Conservation (phyloP, 2,329 filamentous ascomycete species). For the Pseudocercospora eumusae region DNA sequence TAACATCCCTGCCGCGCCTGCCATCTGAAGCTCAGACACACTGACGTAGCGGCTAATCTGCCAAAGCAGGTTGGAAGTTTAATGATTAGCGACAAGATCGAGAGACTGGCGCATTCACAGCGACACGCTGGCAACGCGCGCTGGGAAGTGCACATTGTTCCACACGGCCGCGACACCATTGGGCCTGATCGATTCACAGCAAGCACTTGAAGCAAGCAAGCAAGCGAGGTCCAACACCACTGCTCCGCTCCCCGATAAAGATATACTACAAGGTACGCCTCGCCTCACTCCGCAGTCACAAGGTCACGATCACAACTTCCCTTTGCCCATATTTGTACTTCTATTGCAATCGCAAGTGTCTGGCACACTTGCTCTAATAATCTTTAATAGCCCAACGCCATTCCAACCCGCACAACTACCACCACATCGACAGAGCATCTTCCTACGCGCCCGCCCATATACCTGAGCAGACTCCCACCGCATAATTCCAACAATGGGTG, state of each 20-base stretch:
- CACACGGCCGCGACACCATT: slow-evolving; percentile 1
- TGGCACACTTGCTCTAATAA: slow-evolving; percentile 18
- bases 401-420: neutral
- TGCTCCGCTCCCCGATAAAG: neutral
- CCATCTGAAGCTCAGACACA: slow-evolving; percentile 3
- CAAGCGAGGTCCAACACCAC: neutral
- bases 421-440: slow-evolving; percentile 7
- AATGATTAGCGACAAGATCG: neutral
- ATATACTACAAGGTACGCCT: slow-evolving; percentile 5
- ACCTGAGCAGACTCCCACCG: neutral
- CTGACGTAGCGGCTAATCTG: slow-evolving; percentile 8
- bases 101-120: neutral
- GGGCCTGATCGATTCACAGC: slow-evolving; percentile 8
- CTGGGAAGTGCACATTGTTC: neutral
- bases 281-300: slow-evolving; percentile 8
- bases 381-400: neutral
- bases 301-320: slow-evolving; percentile 3
- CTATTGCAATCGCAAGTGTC: slow-evolving; percentile 17
- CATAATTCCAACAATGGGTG: slow-evolving; percentile 27
- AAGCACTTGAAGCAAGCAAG: neutral
- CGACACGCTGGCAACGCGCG: slow-evolving; percentile 5
- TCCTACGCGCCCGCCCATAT: neutral
- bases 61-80: slow-evolving; percentile 12
- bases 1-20: slow-evolving; percentile 7
- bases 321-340: neutral